Evolutionary conservation across 768 basidiomycete genomes (phyloP), one percentile per base, ranked within the genome.

Genomic region (Ramaria rubella): DNA sequence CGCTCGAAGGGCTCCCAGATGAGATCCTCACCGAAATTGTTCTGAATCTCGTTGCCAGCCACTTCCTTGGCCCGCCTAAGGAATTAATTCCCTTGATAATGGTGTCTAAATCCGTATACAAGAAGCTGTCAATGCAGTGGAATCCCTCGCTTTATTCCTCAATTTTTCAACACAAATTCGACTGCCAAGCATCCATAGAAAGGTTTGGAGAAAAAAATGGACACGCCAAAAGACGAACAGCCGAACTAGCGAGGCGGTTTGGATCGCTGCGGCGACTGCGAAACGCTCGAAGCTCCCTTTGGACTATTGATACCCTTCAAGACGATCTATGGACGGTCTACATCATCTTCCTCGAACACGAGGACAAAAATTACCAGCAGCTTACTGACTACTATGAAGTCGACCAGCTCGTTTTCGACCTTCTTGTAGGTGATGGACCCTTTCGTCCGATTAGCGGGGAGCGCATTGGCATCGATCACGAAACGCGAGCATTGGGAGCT

Each of bases 401-500:
- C 36, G 36, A 38, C n/a, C 36, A 38, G 36, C n/a, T 38, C n/a
- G 36, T n/a, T 11, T 38, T n/a, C 36, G 36, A 11, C 36, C n/a
- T 38, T n/a, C 11, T 38, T n/a, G 36, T n/a, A n/a, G 11, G 11
- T 11, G 36, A n/a, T n/a, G 36, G 36, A n/a, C 36, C 36, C 11
- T n/a, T 38, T 38, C 36, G n/a, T n/a, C 11, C 36, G 11, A n/a
- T 11, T 11, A n/a, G 11, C 11, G 36, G n/a, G 11, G 36, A 38
- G n/a, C 11, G n/a, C 36, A n/a, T 11, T n/a, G 82, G 81, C 1
- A 61, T 68, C 1, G 82, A 85, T 36, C 79, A 64, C 49, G 63
- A 70, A 4, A 43, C 69, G 23, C 81, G 78, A 58, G 68, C 81
- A 0, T 77, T 81, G 50, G 81, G 79, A 0, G 59, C 87, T 14